Evolutionary conservation across 305 asterid genomes (phyloP).

Genomic region (Solanum chacoense): DNA sequence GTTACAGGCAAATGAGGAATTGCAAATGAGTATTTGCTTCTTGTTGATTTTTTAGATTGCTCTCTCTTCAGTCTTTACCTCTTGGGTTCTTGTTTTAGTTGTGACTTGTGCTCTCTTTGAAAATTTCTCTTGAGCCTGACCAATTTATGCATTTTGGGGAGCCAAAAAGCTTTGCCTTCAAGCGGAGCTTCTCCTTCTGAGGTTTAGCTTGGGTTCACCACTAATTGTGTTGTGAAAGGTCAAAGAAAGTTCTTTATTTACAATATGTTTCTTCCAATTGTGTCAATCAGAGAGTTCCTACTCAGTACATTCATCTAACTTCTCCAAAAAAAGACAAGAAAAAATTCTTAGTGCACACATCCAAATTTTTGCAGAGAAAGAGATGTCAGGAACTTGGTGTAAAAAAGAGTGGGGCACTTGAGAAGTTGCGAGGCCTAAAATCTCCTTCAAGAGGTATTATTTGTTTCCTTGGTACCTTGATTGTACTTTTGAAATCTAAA

Average conservation of each 20-base stretch:
- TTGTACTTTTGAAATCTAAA: slow-evolving; percentile 8
- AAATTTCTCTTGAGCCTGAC: not conserved
- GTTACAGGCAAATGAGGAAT: not conserved
- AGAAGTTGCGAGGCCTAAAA: slow-evolving; percentile 11
- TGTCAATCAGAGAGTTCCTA: not conserved
- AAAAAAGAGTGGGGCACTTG: slow-evolving; percentile 9
- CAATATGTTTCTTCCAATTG: not conserved
- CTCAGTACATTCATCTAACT: not conserved
- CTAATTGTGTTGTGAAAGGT: not conserved
- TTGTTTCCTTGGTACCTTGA: not conserved
- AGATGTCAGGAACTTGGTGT: slow-evolving; percentile 28
- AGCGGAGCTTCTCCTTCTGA: not conserved
- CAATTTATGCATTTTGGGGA: not conserved
- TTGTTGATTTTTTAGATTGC: not conserved
- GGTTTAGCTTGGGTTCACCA: not conserved
- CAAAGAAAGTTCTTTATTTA: not conserved
- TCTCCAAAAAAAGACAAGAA: not conserved
- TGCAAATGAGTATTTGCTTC: not conserved
- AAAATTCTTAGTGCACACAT: not conserved
- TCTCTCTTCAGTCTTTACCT: not conserved
- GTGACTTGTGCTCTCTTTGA: not conserved
- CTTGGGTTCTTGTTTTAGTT: not conserved
- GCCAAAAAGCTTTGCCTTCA: not conserved
- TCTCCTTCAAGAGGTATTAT: slow-evolving; percentile 24
- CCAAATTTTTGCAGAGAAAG: slow-evolving; percentile 31